Base-by-base conservation (phyloP, 2,329 filamentous ascomycete species). In the Cercospora berteroae region DNA sequence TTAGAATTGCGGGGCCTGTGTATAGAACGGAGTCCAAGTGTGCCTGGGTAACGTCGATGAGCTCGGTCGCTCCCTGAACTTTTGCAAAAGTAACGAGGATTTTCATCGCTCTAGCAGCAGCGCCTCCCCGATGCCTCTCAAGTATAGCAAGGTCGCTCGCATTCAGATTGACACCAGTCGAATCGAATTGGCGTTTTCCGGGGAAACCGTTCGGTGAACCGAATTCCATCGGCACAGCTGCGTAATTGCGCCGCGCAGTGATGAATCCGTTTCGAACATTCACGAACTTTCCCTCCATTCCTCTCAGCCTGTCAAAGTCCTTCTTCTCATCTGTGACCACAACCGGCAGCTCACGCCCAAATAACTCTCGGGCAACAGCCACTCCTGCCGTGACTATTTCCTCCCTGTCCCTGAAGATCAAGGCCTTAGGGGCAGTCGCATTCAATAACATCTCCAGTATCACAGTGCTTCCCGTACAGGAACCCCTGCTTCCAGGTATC, bases 301-400 rank as follows among this genome's bases (percentile, higher is more conserved):
- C 48, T 13, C 12, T 23, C 36, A 68, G 23, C 20, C 16, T 55
- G 20, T 52, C 42, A 31, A 65, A 65, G 2, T 72, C 70, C 8
- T 50, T 55, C 3, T 50, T 52, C 2, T 56, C 31, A 18, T 67
- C 25, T 6, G 81, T 25, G 0, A 74, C 66, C 1, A 83, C 25
- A 0, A 84, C 77, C 0, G 83, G 82, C 5, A 84, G 80, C 0
- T 75, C 76, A 7, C 74, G 77, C 0, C 61, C 70, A 55, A 84
- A 83, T 3, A 84, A 67, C 27, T 79, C 78, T 16, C 79, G 72
- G 0, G 81, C 81, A 3, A 84, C 74, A 52, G 84, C 75, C 0
- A 83, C 81, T 0, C 83, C 82, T 1, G 83, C 67, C 0, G 82
- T 81, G 2, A 84, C 65, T 23, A 84, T 84, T n/a, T 80, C 74